Evolutionary conservation across 2,329 filamentous ascomycete genomes (phyloP).

Genomic region (Byssochlamys sp.): DNA sequence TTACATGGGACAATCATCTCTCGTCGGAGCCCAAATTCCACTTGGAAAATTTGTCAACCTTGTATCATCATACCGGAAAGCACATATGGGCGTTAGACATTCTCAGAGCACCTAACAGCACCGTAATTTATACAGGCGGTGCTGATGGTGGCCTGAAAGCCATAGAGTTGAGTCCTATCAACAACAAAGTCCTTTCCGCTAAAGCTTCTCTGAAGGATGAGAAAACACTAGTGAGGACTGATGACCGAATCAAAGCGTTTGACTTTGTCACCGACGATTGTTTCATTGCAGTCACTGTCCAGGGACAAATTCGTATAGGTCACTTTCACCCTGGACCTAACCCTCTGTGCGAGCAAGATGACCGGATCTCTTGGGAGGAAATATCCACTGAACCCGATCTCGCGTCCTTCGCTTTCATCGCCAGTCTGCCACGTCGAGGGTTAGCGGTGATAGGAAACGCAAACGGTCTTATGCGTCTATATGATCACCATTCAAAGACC

Average conservation of each 20-base stretch:
- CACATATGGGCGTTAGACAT: conserved; percentile 72
- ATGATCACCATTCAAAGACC: conserved; percentile 21
- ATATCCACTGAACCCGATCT: conserved; percentile 21
- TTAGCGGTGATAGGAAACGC: conserved; percentile 27
- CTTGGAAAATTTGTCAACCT: conserved; percentile 41
- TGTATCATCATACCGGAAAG: conserved; percentile 68
- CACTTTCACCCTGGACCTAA: conserved; percentile 8
- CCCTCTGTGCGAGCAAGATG: conserved; percentile 2
- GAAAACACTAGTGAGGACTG: conserved; percentile 7
- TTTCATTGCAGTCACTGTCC: conserved; percentile 22
- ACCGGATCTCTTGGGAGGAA: conserved; percentile 17
- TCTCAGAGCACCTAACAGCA: conserved; percentile 17
- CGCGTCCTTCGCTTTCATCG: conserved; percentile 19
- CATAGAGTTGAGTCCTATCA: conserved; percentile 11
- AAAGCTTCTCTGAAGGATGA: conserved; percentile 1
- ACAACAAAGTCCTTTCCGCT: conserved; percentile 3
- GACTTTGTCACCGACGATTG: conserved; percentile 25
- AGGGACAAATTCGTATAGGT: conserved; percentile 26
- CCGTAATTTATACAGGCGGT: conserved; percentile 63
- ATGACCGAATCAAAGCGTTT: conserved; percentile 18
- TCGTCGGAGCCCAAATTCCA: conserved; percentile 10
- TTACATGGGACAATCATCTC: conserved; percentile 31
- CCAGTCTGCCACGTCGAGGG: conserved; percentile 18
- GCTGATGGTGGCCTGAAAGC: conserved; percentile 59
- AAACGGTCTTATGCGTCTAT: conserved; percentile 25